Conservation (phyloP, 2,329 filamentous ascomycete genomes). For the Talaromyces amestolkiae region DNA sequence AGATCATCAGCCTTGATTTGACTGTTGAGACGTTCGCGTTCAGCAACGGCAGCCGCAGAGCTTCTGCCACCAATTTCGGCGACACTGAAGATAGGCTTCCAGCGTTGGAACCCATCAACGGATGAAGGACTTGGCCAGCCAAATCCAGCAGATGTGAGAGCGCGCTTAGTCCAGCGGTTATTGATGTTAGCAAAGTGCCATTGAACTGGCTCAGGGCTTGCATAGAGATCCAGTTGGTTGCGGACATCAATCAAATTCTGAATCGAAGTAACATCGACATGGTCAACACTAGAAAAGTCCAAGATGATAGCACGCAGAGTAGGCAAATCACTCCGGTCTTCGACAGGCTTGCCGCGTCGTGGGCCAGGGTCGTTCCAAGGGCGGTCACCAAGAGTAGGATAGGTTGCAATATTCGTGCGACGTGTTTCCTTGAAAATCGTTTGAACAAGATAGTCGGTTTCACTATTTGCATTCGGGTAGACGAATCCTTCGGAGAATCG, state of each 20-base stretch:
- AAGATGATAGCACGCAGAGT: conserved; percentile 85
- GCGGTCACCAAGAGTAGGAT: conserved; percentile 67
- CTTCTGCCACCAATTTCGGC: conserved; percentile 74
- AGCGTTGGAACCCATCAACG: conserved; percentile 61
- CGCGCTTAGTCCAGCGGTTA: conserved; percentile 92
- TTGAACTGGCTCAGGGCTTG: conserved; percentile 76
- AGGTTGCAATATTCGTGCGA: conserved; percentile 69
- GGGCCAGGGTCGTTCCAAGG: conserved; percentile 95
- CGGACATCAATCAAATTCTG: conserved; percentile 92
- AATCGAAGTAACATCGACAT: conserved; percentile 87
- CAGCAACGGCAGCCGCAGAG: conserved; percentile 68
- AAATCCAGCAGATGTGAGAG: conserved; percentile 81
- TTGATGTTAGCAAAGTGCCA: conserved; percentile 96
- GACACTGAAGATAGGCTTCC: conserved; percentile 95
- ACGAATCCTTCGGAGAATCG: conserved; percentile 93
- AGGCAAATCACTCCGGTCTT: conserved; percentile 55
- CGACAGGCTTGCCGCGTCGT: conserved; percentile 52
- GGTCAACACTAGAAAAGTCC: conserved; percentile 90
- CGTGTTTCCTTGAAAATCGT: conserved; percentile 70
- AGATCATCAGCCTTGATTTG: conserved; percentile 27
- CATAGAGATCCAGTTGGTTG: conserved; percentile 86
- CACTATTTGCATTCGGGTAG: conserved; percentile 89
- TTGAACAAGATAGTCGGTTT: conserved; percentile 72
- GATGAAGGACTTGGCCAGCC: conserved; percentile 66
- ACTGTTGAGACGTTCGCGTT: conserved; percentile 56